phyloP scores from a whole-genome alignment of 129 eudicot species.

The Flaveria linearis region DNA sequence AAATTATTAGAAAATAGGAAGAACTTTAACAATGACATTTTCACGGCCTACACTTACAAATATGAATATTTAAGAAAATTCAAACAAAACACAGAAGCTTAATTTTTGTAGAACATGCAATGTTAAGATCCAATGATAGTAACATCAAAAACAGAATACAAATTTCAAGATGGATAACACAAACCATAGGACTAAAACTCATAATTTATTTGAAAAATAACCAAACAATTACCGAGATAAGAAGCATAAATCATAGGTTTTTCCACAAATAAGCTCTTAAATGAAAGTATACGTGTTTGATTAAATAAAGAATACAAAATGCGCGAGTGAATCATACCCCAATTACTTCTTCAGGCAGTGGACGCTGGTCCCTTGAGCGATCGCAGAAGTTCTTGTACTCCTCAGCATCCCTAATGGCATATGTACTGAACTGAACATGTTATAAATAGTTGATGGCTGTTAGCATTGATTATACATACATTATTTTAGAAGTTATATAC shows the following conservation, averaged over 20 bases:
- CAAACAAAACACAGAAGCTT: neutral
- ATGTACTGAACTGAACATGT: conserved; percentile 69
- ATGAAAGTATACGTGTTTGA: neutral
- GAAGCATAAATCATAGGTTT: neutral
- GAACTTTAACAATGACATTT: neutral
- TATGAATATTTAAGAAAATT: neutral
- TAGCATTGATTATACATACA: neutral
- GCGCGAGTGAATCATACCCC: conserved; percentile 55
- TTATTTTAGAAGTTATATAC: neutral
- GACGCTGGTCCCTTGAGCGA: conserved; percentile 90
- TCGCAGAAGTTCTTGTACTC: conserved; percentile 98
- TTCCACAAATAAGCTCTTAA: conserved; percentile 7
- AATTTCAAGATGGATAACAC: neutral
- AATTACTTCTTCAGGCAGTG: conserved; percentile 96
- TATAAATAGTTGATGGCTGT: conserved; percentile 24
- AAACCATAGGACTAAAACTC: neutral
- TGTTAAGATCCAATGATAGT: neutral
- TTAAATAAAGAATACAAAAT: neutral
- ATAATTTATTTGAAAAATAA: neutral
- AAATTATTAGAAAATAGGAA: neutral
- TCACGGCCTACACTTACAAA: neutral
- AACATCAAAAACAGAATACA: neutral
- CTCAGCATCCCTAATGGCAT: conserved; percentile 95
- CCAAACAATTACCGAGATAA: neutral
- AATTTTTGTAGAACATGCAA: neutral